Evolutionary conservation across 805 yeast species (phyloP).

Genomic region (Saccharomycopsis fodiens): DNA sequence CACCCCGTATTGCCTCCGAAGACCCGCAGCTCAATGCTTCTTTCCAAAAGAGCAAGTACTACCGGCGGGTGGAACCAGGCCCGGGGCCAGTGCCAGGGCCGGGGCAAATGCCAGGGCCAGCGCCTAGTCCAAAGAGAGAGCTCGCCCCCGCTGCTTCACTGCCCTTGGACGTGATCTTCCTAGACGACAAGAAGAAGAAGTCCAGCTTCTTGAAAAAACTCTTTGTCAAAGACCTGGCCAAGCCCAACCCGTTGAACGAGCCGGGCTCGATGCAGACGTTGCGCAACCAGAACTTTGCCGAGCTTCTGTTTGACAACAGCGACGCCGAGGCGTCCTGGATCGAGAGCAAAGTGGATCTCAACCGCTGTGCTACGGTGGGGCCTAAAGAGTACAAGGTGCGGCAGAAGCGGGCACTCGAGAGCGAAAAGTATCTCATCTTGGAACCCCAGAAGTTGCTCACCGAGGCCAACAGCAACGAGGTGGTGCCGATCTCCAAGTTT

Average conservation of each 20-base stretch:
- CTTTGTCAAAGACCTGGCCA: conserved; percentile 13
- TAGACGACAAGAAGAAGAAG: conserved; percentile 16
- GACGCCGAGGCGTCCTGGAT: conserved; percentile 42
- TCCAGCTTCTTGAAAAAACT: conserved; percentile 18
- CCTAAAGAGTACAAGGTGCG: conserved; percentile 63
- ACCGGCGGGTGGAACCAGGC: conserved; percentile 10
- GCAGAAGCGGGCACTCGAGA: conserved; percentile 53
- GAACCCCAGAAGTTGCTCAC: conserved; percentile 51
- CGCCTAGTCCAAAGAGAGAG: conserved; percentile 5
- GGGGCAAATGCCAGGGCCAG: background rate
- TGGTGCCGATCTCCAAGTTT: conserved; percentile 22
- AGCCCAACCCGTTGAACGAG: conserved; percentile 12
- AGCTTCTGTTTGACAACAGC: conserved; percentile 30
- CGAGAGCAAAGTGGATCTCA: conserved; percentile 49
- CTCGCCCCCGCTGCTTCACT: background rate
- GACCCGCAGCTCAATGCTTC: conserved; percentile 21
- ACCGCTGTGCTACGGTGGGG: conserved; percentile 65
- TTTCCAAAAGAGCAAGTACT: conserved; percentile 18
- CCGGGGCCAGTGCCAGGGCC: background rate
- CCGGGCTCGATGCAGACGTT: conserved; percentile 20
- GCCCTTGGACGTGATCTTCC: conserved; percentile 19
- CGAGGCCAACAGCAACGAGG: conserved; percentile 41
- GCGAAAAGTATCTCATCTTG: conserved; percentile 51
- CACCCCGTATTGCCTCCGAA: conserved; percentile 20
- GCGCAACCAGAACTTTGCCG: conserved; percentile 20